Percentiles rank a stretch among this genome's conserved stretches.
Evolutionary conservation across 2,329 filamentous ascomycete genomes (phyloP).

Genomic region (Claviceps lovelessii): DNA sequence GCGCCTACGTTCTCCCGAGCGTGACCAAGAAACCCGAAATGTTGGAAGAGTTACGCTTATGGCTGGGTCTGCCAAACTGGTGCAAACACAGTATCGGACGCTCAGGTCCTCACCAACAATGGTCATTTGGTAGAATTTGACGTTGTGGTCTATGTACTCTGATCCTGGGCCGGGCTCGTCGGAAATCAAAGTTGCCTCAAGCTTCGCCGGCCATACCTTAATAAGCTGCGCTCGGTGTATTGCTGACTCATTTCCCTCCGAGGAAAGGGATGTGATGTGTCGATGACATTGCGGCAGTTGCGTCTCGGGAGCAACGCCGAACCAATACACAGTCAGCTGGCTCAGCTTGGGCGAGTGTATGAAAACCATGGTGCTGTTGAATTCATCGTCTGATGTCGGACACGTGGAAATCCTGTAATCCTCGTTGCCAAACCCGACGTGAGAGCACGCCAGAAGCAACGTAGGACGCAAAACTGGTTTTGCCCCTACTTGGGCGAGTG

Average conservation of each 20-base stretch:
- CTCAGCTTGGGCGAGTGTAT: slow-evolving; percentile 17
- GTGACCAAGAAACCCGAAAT: slow-evolving; percentile 14
- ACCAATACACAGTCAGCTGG: slow-evolving; percentile 24
- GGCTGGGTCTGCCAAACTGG: slow-evolving; percentile 11
- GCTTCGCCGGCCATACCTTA: slow-evolving; percentile 14
- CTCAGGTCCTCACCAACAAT: slow-evolving; percentile 28
- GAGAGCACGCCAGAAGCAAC: slow-evolving; percentile 17
- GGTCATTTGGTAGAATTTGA: slow-evolving; percentile 34
- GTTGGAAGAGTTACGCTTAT: slow-evolving; percentile 16
- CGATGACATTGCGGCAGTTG: slow-evolving; percentile 24
- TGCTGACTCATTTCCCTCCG: slow-evolving; percentile 2
- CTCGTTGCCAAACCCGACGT: slow-evolving; percentile 13
- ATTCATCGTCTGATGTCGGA: slow-evolving; percentile 10
- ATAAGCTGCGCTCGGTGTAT: slow-evolving; percentile 13
- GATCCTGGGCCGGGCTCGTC: slow-evolving; percentile 12
- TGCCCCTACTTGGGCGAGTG: slow-evolving; percentile 2
- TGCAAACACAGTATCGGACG: slow-evolving; percentile 26
- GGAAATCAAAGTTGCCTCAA: slow-evolving; percentile 6
- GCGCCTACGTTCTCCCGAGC: slow-evolving; percentile 11
- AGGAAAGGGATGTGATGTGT: slow-evolving; percentile 17
- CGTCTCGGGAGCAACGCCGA: slow-evolving; percentile 12
- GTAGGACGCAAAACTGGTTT: slow-evolving; percentile 8
- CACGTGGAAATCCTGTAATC: slow-evolving; percentile 18
- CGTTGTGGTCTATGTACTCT: slow-evolving; percentile 18
- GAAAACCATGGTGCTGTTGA: slow-evolving; percentile 17